phyloP scores from a whole-genome alignment of 805 yeast species.

The Candida manassasensis region DNA sequence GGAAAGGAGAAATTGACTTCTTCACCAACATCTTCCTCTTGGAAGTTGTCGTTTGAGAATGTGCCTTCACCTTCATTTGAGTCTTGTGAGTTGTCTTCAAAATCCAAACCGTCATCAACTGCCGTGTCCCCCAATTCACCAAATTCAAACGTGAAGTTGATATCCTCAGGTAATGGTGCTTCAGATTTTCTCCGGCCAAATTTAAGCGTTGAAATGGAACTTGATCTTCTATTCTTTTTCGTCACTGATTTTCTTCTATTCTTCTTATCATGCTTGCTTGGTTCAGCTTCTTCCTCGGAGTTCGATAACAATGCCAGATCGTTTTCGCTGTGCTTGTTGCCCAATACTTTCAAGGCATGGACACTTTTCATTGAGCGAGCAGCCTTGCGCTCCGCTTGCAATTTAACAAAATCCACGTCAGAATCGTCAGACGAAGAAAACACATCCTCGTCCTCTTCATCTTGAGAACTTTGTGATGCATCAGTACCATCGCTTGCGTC shows the following conservation, averaged over 20 bases:
- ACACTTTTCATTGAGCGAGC: slow-evolving; percentile 23
- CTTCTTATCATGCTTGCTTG: background rate
- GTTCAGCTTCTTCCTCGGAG: slow-evolving; percentile 4
- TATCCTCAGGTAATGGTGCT: slow-evolving; percentile 39
- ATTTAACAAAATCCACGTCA: slow-evolving; percentile 65
- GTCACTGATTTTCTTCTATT: background rate
- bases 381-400: slow-evolving; percentile 65
- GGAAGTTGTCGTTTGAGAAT: background rate
- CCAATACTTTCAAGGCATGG: slow-evolving; percentile 12
- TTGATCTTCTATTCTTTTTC: slow-evolving; percentile 8
- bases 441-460: slow-evolving; percentile 20
- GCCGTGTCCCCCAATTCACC: slow-evolving; percentile 23
- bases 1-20: slow-evolving; percentile 10
- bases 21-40: slow-evolving; percentile 17
- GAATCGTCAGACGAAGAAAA: slow-evolving; percentile 55
- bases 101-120: slow-evolving; percentile 17
- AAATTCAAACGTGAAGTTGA: slow-evolving; percentile 39
- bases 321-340: slow-evolving; percentile 5
- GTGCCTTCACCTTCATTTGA: slow-evolving; percentile 11
- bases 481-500: slow-evolving; percentile 5
- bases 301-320: slow-evolving; percentile 5
- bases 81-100: slow-evolving; percentile 7
- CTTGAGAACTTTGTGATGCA: slow-evolving; percentile 5
- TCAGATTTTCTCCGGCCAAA: slow-evolving; percentile 34
- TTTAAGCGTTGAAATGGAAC: slow-evolving; percentile 17